Base-by-base conservation (phyloP, 257 asterid species). In the Solanum peruvianum region DNA sequence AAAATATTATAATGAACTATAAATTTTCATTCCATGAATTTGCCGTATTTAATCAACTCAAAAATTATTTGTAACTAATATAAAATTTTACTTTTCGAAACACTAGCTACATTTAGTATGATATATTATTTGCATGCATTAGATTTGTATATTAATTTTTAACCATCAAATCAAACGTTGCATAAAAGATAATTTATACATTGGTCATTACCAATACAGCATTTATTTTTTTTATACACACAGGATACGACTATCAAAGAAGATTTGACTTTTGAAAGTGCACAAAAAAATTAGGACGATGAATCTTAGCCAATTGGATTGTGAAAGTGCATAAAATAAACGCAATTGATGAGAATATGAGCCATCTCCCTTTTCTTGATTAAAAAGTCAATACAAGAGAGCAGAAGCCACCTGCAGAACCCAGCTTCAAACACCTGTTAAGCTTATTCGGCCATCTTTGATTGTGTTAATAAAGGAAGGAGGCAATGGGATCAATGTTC, bases 401-500 rank as follows among this genome's bases (percentile, higher is more conserved):
- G 58, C 9, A 37, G 62, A 69, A 27, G 27, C 29, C 87, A 64
- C 27, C 80, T 42, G 80, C 89, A 67, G 64, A 60, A 76, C 85
- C 89, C 47, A 76, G 15, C 62, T 49, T 60, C 62, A 47, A 39
- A 82, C 92, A 87, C 91, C 85, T 87, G 27, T 52, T 60, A 12
- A 39, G 44, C 87, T 89, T 83, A 21, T 73, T 67, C 77, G 86
- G 45, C 78, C 89, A 86, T 82, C 82, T 13, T 67, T 70, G 18
- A 3, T 29, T 42, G 16, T 41, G 52, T 42, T 52, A 52, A 18
- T 52, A 52, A 52, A 60, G 76, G 89, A 20, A 35, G 31, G 44
- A 23, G 10, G 10, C 7, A 6, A 44, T 94, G 98, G 98, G 98
- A 87, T 94, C 97, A 49, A 1, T 89, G 20, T 84, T 95, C 78